These are phyloP conservation scores for Leucogyrophana mollusca DNA, from an alignment of 768 basidiomycete genomes.

Conservation along the genomic window DNA sequence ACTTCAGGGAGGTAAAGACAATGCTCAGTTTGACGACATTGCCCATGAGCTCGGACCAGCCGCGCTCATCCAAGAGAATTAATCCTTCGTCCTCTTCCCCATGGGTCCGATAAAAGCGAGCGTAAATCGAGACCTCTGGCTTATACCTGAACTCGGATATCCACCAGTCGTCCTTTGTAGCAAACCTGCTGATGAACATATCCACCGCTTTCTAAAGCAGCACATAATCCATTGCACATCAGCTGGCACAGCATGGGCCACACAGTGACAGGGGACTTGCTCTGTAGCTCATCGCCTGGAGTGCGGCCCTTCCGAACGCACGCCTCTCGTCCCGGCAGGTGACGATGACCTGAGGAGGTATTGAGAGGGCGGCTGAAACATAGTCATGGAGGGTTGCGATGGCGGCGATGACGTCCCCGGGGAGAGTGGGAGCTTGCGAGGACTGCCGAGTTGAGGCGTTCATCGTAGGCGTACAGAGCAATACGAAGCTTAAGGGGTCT, in stretches of 20 bases:
- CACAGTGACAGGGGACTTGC: slow-evolving; percentile 13
- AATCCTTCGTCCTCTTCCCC: slow-evolving; percentile 32
- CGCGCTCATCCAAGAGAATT: slow-evolving; percentile 29
- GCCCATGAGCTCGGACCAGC: slow-evolving; percentile 30
- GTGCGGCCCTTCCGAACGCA: slow-evolving; percentile 28
- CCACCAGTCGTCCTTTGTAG: slow-evolving; percentile 35
- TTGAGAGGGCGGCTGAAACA: slow-evolving; percentile 22
- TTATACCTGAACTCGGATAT: slow-evolving; percentile 32
- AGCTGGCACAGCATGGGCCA: slow-evolving; percentile 1
- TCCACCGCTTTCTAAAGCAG: slow-evolving; percentile 27
- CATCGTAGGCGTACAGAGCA: neutral
- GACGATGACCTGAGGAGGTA: slow-evolving; percentile 32
- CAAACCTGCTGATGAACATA: slow-evolving; percentile 31
- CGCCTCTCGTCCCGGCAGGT: slow-evolving; percentile 29
- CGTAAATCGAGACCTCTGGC: slow-evolving; percentile 32
- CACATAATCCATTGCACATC: slow-evolving; percentile 6
- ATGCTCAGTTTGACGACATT: slow-evolving; percentile 30
- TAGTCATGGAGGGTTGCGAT: slow-evolving; percentile 27
- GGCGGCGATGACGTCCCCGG: slow-evolving; percentile 27
- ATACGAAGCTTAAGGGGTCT: neutral
- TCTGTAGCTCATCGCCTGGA: slow-evolving; percentile 32
- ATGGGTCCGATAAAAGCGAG: slow-evolving; percentile 30
- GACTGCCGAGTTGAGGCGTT: slow-evolving; percentile 17
- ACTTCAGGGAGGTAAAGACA: slow-evolving; percentile 33
- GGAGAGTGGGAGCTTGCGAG: slow-evolving; percentile 19